Evolutionary conservation across 768 basidiomycete species (phyloP).

Genomic region (Kondoa subrosea): DNA sequence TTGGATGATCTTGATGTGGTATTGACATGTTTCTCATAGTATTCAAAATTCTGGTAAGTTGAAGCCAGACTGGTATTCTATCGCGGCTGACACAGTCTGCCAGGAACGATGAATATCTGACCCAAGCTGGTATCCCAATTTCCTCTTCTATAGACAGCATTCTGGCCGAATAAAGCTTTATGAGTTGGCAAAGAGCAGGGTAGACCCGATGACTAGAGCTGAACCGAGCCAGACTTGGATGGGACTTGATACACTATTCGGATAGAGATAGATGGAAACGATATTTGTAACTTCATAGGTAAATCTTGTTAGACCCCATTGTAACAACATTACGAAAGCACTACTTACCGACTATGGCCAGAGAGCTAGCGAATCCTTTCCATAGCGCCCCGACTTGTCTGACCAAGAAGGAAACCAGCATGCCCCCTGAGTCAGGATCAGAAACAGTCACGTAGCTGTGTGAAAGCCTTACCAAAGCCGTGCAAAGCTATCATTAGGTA

Average conservation of each 20-base stretch:
- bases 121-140: slow-evolving; percentile 31
- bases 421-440: background rate
- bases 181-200: background rate
- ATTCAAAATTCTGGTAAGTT: slow-evolving; percentile 41
- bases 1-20: background rate
- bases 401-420: background rate
- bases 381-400: background rate
- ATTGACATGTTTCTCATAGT: background rate
- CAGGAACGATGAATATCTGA: slow-evolving; percentile 20
- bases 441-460: background rate
- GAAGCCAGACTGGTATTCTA: background rate
- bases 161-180: background rate
- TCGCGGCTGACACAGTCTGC: background rate
- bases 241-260: background rate
- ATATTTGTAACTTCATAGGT: background rate
- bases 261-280: background rate
- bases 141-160: slow-evolving; percentile 12
- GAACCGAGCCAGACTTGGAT: background rate
- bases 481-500: background rate
- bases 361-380: background rate
- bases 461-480: background rate
- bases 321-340: background rate
- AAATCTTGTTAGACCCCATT: background rate
- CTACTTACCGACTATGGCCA: background rate
- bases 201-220: background rate